Percentiles rank a stretch among this genome's conserved stretches.
These are phyloP conservation scores for Pseudopithomyces chartarum DNA, from an alignment of 2,329 filamentous ascomycete species.

Conservation along the genomic window DNA sequence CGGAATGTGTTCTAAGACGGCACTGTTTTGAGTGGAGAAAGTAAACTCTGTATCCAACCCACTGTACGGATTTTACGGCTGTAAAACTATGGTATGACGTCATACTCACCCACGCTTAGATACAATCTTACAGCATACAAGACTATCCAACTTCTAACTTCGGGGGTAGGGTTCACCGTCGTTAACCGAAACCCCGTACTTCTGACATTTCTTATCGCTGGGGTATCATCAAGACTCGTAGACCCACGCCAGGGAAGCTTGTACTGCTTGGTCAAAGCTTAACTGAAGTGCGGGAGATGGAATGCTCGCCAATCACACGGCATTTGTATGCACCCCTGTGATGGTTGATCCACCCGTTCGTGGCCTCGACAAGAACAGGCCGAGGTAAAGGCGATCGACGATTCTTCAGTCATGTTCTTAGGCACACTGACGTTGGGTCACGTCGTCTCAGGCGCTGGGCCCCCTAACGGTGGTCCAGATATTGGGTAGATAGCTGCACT, in stretches of 20 bases:
- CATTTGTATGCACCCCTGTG: neutral
- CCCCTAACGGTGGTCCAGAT: neutral
- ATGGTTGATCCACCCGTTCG: neutral
- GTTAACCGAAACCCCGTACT: neutral
- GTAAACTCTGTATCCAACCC: no score
- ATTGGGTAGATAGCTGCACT: neutral
- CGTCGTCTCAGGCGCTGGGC: neutral
- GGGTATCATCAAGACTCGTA: neutral
- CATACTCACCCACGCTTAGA: no score
- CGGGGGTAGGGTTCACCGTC: neutral
- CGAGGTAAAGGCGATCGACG: neutral
- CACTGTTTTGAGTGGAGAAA: no score
- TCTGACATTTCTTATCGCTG: neutral
- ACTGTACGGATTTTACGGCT: no score
- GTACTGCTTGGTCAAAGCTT: conserved; percentile 7
- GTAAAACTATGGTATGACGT: no score
- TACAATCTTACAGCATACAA: no score
- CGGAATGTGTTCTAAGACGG: no score
- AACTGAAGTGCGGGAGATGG: neutral
- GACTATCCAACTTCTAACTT: neutral
- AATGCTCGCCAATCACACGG: neutral
- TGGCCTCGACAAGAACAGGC: neutral
- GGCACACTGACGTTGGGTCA: neutral
- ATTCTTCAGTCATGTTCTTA: neutral
- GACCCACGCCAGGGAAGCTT: neutral